phyloP scores from a whole-genome alignment of 106 monocot genomes.

The Platanthera zijinensis region DNA sequence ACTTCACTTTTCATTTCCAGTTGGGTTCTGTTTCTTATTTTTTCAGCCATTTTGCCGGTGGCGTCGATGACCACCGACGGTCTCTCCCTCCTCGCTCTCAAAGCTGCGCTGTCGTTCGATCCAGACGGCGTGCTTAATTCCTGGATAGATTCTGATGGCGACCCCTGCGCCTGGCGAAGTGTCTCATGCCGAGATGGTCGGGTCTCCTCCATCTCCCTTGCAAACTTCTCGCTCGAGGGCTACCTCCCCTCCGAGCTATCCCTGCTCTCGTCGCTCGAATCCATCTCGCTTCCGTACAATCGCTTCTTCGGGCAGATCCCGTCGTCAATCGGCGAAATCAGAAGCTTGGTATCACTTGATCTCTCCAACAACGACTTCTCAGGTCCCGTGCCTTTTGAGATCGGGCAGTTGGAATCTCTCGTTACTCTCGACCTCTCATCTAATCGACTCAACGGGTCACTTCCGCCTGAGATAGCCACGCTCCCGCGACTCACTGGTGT shows the following conservation, averaged over 20 bases:
- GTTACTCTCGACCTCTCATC: constrained; percentile 62
- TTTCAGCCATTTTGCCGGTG: not conserved
- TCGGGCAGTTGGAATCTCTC: constrained; percentile 46
- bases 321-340: constrained; percentile 41
- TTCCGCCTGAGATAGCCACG: constrained; percentile 50
- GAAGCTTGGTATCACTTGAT: constrained; percentile 62
- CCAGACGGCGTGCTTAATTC: constrained; percentile 36
- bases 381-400: constrained; percentile 65
- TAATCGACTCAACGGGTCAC: constrained; percentile 75
- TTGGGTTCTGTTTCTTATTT: not conserved
- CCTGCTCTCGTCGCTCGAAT: constrained; percentile 38
- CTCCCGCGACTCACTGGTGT: constrained; percentile 57
- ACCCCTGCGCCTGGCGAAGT: constrained; percentile 57
- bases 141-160: constrained; percentile 45
- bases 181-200: constrained; percentile 40
- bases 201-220: constrained; percentile 31
- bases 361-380: constrained; percentile 68
- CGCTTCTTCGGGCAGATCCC: constrained; percentile 60
- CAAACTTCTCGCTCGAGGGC: constrained; percentile 56
- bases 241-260: constrained; percentile 48
- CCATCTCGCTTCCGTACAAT: constrained; percentile 66
- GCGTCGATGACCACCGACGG: constrained; percentile 54
- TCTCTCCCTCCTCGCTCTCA: constrained; percentile 65
- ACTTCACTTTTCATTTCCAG: too few species aligned
- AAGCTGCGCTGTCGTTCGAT: constrained; percentile 68